phyloP scores from a whole-genome alignment of 2,329 filamentous ascomycete genomes.

The Clonostachys solani region DNA sequence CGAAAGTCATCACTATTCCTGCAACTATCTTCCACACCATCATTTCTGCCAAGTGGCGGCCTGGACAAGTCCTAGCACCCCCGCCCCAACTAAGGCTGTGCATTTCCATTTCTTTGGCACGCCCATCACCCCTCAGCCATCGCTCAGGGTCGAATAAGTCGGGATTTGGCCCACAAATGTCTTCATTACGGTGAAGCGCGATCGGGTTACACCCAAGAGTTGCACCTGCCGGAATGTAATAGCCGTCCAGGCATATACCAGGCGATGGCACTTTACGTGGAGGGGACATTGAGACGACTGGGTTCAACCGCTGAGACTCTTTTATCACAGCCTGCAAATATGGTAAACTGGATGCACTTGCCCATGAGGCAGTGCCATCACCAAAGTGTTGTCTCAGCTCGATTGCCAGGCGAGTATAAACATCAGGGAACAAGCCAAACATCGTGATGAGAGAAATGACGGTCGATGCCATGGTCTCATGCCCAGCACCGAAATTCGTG shows the following conservation, averaged over 20 bases:
- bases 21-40: slow-evolving; percentile 39
- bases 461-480: slow-evolving; percentile 50
- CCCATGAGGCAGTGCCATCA: slow-evolving; percentile 12
- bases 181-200: slow-evolving; percentile 41
- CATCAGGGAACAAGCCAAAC: slow-evolving; percentile 30
- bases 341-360: slow-evolving; percentile 18
- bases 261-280: slow-evolving; percentile 35
- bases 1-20: slow-evolving; percentile 36
- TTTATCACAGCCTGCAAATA: slow-evolving; percentile 39
- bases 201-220: slow-evolving; percentile 47
- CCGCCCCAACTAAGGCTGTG: slow-evolving; percentile 48
- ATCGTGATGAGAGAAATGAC: slow-evolving; percentile 43
- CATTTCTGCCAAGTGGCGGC: slow-evolving; percentile 44
- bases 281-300: slow-evolving; percentile 47
- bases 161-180: slow-evolving; percentile 43
- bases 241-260: slow-evolving; percentile 30
- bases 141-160: slow-evolving; percentile 38
- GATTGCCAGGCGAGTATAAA: slow-evolving; percentile 24
- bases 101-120: slow-evolving; percentile 36
- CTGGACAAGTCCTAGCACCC: slow-evolving; percentile 44
- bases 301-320: slow-evolving; percentile 45
- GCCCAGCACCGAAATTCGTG: slow-evolving; percentile 51
- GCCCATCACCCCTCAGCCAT: slow-evolving; percentile 32
- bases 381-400: slow-evolving; percentile 16
- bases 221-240: slow-evolving; percentile 35